Conservation (phyloP, 208 protist genomes). For the Leishmania braziliensis region DNA sequence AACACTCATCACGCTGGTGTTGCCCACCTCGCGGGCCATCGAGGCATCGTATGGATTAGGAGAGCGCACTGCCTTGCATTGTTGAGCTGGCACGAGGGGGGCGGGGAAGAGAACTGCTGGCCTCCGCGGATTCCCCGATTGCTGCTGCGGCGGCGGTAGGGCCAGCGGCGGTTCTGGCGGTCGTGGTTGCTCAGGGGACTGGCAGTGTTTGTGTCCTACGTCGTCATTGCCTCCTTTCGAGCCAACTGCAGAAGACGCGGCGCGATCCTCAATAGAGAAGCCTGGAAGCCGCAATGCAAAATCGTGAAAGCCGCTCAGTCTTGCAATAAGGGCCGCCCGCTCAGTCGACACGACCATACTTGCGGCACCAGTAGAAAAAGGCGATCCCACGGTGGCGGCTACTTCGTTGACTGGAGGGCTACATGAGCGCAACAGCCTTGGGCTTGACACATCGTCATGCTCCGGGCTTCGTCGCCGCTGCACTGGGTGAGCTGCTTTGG, state of each 20-base stretch:
- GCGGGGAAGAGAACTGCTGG: neutral
- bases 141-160: neutral
- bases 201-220: neutral
- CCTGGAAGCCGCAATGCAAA: constrained; percentile 11
- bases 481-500: neutral
- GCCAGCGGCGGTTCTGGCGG: neutral
- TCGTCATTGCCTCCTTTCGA: neutral
- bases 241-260: neutral
- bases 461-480: neutral
- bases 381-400: neutral
- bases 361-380: neutral
- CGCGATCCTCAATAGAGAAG: neutral
- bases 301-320: constrained; percentile 19
- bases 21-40: neutral
- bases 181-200: neutral
- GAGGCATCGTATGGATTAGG: constrained; percentile 2
- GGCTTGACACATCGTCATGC: neutral
- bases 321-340: neutral
- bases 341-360: neutral
- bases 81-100: neutral
- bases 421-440: neutral
- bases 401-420: neutral
- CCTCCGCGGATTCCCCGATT: neutral
- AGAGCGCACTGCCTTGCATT: neutral
- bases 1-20: neutral